Conservation (phyloP, 169 alveolate genomes). For the Besnoitia besnoiti region DNA sequence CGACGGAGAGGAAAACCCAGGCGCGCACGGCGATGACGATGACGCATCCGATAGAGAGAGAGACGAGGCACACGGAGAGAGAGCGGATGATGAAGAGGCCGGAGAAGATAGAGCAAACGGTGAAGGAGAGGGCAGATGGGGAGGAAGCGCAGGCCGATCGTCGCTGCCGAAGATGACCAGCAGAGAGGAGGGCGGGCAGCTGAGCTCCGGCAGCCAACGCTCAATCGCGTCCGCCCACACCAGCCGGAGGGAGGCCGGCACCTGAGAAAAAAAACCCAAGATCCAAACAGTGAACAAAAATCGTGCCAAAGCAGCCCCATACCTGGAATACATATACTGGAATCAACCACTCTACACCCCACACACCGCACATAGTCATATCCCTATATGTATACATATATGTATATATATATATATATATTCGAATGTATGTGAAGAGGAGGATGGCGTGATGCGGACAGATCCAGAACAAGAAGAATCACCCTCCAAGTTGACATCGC, state of each 20-base stretch:
- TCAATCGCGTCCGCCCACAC: constrained; percentile 67
- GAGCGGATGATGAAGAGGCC: background rate
- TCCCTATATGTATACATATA: background rate
- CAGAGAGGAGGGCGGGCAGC: constrained; percentile 42
- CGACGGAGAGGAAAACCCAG: background rate
- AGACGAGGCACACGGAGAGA: background rate
- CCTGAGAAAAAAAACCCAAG: constrained; percentile 12
- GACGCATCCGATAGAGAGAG: background rate
- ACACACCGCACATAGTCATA: too few species aligned
- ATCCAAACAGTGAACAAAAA: background rate
- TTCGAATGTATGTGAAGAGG: background rate
- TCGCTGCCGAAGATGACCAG: constrained; percentile 62
- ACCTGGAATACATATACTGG: too few species aligned
- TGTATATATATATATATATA: background rate
- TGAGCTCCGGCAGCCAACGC: constrained; percentile 59
- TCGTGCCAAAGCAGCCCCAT: background rate
- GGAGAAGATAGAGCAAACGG: background rate
- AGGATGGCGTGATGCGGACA: too few species aligned
- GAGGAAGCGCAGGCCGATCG: constrained; percentile 46
- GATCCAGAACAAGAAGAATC: too few species aligned
- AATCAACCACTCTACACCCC: too few species aligned
- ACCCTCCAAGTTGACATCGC: too few species aligned
- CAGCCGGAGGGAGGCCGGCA: constrained; percentile 62
- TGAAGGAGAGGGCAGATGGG: background rate
- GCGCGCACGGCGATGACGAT: background rate